Evolutionary conservation across 2,329 filamentous ascomycete species (phyloP).

Genomic region (Parafenestella ontariensis): DNA sequence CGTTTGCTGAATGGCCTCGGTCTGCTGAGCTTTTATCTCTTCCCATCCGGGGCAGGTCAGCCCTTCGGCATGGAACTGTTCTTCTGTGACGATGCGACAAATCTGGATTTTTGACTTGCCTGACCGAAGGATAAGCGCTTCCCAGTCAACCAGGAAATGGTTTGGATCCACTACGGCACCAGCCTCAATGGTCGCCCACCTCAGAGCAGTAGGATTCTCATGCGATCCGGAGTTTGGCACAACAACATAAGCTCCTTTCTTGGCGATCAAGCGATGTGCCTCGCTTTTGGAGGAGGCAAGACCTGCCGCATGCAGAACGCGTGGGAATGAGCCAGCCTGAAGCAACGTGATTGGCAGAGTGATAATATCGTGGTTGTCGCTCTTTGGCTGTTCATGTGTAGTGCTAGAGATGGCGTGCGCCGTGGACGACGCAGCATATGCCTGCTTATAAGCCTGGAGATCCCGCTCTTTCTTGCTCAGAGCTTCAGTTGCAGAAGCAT

Average conservation of each 20-base stretch:
- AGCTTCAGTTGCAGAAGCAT: not conserved
- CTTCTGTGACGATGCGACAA: constrained; percentile 62
- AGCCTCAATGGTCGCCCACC: constrained; percentile 68
- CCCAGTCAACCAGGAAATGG: constrained; percentile 65
- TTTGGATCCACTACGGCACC: constrained; percentile 65
- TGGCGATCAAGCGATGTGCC: constrained; percentile 63
- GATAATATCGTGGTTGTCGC: constrained; percentile 63
- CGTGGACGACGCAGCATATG: constrained; percentile 27
- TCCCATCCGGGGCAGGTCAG: constrained; percentile 61
- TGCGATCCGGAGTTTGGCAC: constrained; percentile 54
- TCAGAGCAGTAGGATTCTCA: constrained; percentile 54
- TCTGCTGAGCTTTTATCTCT: constrained; percentile 21
- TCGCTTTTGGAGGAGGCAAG: constrained; percentile 64
- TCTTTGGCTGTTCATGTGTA: constrained; percentile 33
- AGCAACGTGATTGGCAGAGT: constrained; percentile 67
- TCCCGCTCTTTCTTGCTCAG: constrained; percentile 18
- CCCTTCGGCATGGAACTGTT: constrained; percentile 57
- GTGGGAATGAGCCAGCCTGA: constrained; percentile 61
- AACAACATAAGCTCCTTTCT: constrained; percentile 65
- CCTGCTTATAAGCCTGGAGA: constrained; percentile 34
- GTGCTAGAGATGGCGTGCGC: constrained; percentile 14
- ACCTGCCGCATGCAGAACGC: constrained; percentile 66
- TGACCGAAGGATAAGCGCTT: constrained; percentile 61
- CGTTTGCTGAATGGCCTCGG: not conserved
- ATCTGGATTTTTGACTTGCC: constrained; percentile 69